These are phyloP conservation scores for Plantago major DNA, from an alignment of 257 asterid genomes.

Conservation along the genomic window DNA sequence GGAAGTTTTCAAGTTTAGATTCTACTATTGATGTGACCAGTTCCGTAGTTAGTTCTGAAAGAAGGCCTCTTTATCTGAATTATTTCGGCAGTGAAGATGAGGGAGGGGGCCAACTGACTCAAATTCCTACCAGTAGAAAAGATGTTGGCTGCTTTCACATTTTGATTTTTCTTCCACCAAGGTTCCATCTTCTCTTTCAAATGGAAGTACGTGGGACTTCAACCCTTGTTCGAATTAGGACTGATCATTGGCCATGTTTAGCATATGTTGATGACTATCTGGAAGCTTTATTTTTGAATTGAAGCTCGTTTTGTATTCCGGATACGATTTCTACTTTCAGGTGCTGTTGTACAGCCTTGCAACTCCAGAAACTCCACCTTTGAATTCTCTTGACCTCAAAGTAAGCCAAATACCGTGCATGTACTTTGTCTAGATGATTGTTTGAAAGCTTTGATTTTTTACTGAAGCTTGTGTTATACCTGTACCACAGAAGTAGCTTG, in stretches of 20 bases:
- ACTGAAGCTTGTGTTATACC: constrained; percentile 27
- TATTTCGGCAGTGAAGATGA: constrained; percentile 60
- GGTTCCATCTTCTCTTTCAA: constrained; percentile 85
- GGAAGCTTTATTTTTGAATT: constrained; percentile 64
- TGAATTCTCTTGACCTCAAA: background rate
- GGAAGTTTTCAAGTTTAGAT: constrained; percentile 52
- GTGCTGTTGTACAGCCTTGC: background rate
- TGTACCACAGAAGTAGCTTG: constrained; percentile 12
- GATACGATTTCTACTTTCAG: constrained; percentile 5
- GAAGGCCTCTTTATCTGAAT: constrained; percentile 73
- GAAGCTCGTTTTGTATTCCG: constrained; percentile 24
- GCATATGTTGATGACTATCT: constrained; percentile 93
- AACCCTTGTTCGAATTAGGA: constrained; percentile 81
- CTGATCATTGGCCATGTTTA: constrained; percentile 97
- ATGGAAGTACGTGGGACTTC: constrained; percentile 76
- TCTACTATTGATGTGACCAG: constrained; percentile 30
- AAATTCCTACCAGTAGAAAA: constrained; percentile 34
- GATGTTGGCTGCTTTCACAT: constrained; percentile 54
- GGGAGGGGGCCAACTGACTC: constrained; percentile 19
- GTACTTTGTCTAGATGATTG: constrained; percentile 76
- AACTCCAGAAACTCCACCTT: background rate
- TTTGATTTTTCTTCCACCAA: constrained; percentile 90
- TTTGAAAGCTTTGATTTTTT: constrained; percentile 66
- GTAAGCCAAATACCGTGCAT: constrained; percentile 51
- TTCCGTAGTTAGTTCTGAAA: constrained; percentile 37